Conservation (phyloP, 2,329 filamentous ascomycete species). For the Macrophomina phaseolina region DNA sequence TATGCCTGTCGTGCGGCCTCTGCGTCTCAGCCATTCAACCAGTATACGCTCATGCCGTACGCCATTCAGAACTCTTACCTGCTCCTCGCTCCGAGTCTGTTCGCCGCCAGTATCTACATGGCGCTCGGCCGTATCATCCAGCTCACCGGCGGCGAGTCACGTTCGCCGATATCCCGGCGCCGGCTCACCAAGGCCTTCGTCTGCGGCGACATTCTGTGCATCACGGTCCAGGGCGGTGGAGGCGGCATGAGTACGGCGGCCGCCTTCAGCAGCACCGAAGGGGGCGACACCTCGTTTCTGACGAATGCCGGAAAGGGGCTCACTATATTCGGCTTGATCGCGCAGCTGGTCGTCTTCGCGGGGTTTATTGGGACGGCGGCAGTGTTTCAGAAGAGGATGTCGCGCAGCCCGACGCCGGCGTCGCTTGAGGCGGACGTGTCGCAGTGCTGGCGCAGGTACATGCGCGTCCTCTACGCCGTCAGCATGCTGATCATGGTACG, state of each 20-base stretch:
- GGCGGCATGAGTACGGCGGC: conserved; percentile 31
- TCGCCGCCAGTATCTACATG: conserved; percentile 56
- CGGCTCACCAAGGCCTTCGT: conserved; percentile 52
- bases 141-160: conserved; percentile 40
- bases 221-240: conserved; percentile 44
- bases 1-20: conserved; percentile 55
- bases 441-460: conserved; percentile 37
- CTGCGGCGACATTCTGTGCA: conserved; percentile 48
- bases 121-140: conserved; percentile 48
- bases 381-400: conserved; percentile 34
- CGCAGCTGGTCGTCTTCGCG: conserved; percentile 58
- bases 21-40: conserved; percentile 39
- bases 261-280: not conserved
- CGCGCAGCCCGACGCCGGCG: conserved; percentile 31
- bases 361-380: conserved; percentile 51
- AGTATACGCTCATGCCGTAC: conserved; percentile 46
- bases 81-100: conserved; percentile 53
- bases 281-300: not conserved
- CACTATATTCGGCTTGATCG: conserved; percentile 54
- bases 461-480: conserved; percentile 51
- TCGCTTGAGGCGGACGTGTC: not conserved
- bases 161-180: conserved; percentile 40
- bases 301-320: conserved; percentile 32
- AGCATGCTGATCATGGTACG: conserved; percentile 57
- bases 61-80: conserved; percentile 52